Conservation (phyloP, 768 basidiomycete species). For the Podaxis sp. region DNA sequence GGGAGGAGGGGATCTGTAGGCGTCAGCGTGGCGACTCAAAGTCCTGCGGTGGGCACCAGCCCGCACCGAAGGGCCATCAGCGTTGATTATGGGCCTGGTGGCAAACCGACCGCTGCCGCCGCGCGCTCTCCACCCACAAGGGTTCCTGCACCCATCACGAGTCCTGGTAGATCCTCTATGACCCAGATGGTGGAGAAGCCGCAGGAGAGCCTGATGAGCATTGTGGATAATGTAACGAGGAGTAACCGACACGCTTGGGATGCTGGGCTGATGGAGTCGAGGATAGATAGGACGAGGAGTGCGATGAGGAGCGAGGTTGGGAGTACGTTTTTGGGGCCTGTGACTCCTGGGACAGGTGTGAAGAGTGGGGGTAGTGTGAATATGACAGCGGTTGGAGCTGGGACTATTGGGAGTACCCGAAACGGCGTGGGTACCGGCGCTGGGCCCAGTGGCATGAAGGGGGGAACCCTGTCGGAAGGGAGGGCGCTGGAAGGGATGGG, state of each 20-base stretch:
- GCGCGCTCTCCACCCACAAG: neutral
- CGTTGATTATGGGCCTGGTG: neutral
- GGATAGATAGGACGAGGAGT: slow-evolving; percentile 14
- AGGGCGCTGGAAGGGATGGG: neutral
- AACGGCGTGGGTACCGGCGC: no score
- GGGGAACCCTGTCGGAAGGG: slow-evolving; percentile 10
- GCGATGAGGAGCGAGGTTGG: neutral
- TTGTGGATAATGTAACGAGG: slow-evolving; percentile 61
- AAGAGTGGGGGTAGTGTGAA: neutral
- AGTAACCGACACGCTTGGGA: slow-evolving; percentile 27
- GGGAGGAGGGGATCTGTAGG: slow-evolving; percentile 12
- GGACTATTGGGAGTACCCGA: neutral
- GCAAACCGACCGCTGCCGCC: neutral
- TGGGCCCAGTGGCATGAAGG: slow-evolving; percentile 15
- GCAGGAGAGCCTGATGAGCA: slow-evolving; percentile 56
- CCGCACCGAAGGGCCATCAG: slow-evolving; percentile 2
- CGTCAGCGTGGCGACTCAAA: neutral
- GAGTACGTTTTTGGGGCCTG: neutral
- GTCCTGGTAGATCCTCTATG: slow-evolving; percentile 3
- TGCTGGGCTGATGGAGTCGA: slow-evolving; percentile 22
- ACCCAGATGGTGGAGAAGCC: neutral
- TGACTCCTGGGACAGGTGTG: neutral
- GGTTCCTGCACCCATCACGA: neutral
- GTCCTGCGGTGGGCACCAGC: slow-evolving; percentile 2
- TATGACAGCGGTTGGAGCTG: neutral